Evolutionary conservation across 202 grass and related monocot species (phyloP), one percentile per base, ranked within the genome.

Genomic region (Brachypodium distachyon): DNA sequence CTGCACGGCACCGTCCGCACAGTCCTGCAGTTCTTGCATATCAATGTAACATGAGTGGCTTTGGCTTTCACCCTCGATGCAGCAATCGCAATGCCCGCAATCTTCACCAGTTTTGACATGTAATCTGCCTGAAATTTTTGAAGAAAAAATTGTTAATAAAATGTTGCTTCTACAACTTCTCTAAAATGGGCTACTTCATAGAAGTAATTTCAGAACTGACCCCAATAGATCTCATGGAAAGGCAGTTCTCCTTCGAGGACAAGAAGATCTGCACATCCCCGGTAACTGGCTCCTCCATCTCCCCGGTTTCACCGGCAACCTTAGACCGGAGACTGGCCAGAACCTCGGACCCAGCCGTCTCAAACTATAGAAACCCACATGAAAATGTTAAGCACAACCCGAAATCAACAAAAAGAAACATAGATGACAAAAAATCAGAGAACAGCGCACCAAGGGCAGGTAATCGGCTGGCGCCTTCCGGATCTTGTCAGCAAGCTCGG

Each of bases 61-160:
- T 98, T 98, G 58, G 96, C 96, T 74, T 98, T 98, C 71, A 98
- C 96, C 67, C 91, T 90, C 1, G 95, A 95, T 3, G 95, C 95
- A 1, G 95, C 95, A 57, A 98, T 98, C 12, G 81, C 67, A 12
- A 98, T 98, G 9, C 95, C 96, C 1, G 91, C 87, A 44, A 98
- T 89, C 81, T 98, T 98, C 29, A 98, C 91, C 37, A 98, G 81
- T 66, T 92, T 98, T 0, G 96, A 98, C 96, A 95, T 98, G 72
- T 69, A 89, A 47, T 98, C 96, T 0, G 91, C 89, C 96, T 95
- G 67, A 33, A 26, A 48, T 71, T 75, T 80, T 17, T 3, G 7
- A 9, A 56, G 2, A 59, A 31, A 3, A 13, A 58, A 8, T 6
- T 48, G 3, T 1, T 1, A 9, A 48, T 3, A 60, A 9, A 43